Evolutionary conservation across 75 land plant genomes (phyloP).

Genomic region (Pinus taeda): DNA sequence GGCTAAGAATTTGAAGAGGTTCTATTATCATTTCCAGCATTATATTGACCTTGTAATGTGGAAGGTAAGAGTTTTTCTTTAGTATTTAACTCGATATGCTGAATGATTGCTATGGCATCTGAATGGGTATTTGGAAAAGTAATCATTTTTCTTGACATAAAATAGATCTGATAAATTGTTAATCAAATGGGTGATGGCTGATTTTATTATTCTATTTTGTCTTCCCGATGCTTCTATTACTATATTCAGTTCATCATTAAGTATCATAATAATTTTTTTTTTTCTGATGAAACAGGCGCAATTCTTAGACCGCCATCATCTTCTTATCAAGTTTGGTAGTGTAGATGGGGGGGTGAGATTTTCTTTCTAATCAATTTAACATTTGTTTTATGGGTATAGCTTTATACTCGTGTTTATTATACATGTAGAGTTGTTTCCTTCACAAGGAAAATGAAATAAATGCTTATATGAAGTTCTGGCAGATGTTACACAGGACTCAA

Average conservation of each 20-base stretch:
- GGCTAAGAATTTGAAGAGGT: slow-evolving; percentile 78
- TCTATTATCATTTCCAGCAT: slow-evolving; percentile 95
- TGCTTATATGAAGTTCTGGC: neutral
- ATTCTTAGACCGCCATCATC: slow-evolving; percentile 89
- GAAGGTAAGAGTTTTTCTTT: slow-evolving; percentile 60
- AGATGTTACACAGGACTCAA: slow-evolving; percentile 1
- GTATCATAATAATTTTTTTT: no score
- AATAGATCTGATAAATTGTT: neutral
- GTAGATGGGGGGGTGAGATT: slow-evolving; percentile 85
- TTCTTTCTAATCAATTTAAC: neutral
- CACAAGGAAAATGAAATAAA: neutral
- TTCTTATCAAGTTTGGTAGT: slow-evolving; percentile 96
- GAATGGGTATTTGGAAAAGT: neutral
- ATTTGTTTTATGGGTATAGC: neutral
- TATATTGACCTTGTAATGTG: slow-evolving; percentile 90
- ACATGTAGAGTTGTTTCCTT: neutral
- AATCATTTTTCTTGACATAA: neutral
- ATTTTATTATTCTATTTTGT: neutral
- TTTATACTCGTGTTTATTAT: neutral
- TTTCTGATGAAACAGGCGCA: slow-evolving; percentile 61
- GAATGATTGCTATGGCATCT: neutral
- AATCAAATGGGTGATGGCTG: neutral
- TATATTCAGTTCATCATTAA: no score
- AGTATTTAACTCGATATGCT: neutral
- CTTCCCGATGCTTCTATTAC: no score